Percentiles rank a stretch among this genome's conserved stretches.
Conservation (phyloP, 129 eudicot genomes). For the Flaveria trinervia region DNA sequence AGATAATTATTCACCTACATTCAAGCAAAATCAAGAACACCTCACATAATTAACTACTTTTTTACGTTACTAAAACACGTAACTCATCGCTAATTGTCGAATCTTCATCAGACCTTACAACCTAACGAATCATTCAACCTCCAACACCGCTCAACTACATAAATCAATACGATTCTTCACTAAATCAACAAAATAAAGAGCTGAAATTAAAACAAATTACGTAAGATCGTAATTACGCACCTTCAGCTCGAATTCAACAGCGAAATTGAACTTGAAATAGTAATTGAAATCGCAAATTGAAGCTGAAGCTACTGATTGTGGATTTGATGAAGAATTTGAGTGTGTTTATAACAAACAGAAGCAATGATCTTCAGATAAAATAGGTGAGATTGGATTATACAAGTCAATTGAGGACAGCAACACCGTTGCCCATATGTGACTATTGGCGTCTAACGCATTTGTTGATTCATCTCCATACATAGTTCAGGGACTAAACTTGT, state of each 20-base stretch:
- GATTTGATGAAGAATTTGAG: background rate
- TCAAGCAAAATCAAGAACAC: background rate
- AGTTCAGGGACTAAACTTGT: background rate
- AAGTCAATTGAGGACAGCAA: constrained; percentile 34
- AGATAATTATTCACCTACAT: background rate
- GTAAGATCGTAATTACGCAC: constrained; percentile 12
- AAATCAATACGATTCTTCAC: background rate
- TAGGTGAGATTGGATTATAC: constrained; percentile 15
- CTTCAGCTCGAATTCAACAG: constrained; percentile 5
- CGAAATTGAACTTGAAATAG: background rate
- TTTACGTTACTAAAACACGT: background rate
- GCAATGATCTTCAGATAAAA: constrained; percentile 32
- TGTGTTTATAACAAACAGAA: constrained; percentile 9
- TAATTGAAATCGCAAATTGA: background rate
- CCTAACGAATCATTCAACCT: background rate
- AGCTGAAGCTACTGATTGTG: constrained; percentile 1
- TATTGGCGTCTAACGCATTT: constrained; percentile 18
- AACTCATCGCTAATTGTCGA: background rate
- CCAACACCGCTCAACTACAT: background rate
- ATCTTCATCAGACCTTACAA: background rate
- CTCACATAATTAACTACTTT: constrained; percentile 9
- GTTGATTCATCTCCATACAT: constrained; percentile 23
- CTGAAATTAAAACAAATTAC: background rate
- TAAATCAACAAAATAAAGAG: background rate
- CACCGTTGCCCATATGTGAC: background rate